Percentiles rank a stretch among this genome's conserved stretches.
Conservation (phyloP, 129 eudicot genomes). For the Flaveria trinervia region DNA sequence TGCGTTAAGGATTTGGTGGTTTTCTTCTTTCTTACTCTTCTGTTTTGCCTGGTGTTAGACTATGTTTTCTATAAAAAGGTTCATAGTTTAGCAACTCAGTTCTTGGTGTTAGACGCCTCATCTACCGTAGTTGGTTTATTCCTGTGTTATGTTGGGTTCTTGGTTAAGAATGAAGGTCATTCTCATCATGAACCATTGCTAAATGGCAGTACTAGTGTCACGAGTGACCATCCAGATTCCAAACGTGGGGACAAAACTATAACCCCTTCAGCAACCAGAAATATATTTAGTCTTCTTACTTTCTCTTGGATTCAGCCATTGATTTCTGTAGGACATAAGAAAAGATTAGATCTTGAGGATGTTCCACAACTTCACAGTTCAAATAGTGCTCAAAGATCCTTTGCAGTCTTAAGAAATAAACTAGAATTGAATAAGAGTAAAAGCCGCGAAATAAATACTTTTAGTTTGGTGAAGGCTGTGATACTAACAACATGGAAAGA, state of each 20-base stretch:
- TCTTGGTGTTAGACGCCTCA: slow-evolving; percentile 55
- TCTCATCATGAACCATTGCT: slow-evolving; percentile 23
- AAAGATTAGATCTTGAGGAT: slow-evolving; percentile 72
- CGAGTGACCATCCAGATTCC: slow-evolving; percentile 29
- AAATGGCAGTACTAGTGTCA: slow-evolving; percentile 46
- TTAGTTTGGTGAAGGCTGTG: slow-evolving; percentile 59
- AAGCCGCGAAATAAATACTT: slow-evolving; percentile 38
- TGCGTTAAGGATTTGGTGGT: slow-evolving; percentile 65
- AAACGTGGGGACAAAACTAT: slow-evolving; percentile 36
- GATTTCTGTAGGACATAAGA: slow-evolving; percentile 61
- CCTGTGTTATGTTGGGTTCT: slow-evolving; percentile 49
- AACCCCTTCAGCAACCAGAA: slow-evolving; percentile 55
- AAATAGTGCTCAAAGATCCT: slow-evolving; percentile 55
- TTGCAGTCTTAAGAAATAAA: slow-evolving; percentile 43
- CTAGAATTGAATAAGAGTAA: slow-evolving; percentile 42
- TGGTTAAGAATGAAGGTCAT: slow-evolving; percentile 25
- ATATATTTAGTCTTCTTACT: slow-evolving; percentile 48
- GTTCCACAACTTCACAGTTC: slow-evolving; percentile 64
- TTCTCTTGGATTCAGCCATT: slow-evolving; percentile 81
- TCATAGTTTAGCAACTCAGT: slow-evolving; percentile 31
- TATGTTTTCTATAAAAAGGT: slow-evolving; percentile 28
- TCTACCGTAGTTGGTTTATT: slow-evolving; percentile 43
- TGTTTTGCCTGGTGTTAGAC: slow-evolving; percentile 54
- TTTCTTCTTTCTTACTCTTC: slow-evolving; percentile 46
- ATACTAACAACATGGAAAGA: slow-evolving; percentile 62